Evolutionary conservation across 2,329 filamentous ascomycete species (phyloP).

Genomic region (Periconia sp.): DNA sequence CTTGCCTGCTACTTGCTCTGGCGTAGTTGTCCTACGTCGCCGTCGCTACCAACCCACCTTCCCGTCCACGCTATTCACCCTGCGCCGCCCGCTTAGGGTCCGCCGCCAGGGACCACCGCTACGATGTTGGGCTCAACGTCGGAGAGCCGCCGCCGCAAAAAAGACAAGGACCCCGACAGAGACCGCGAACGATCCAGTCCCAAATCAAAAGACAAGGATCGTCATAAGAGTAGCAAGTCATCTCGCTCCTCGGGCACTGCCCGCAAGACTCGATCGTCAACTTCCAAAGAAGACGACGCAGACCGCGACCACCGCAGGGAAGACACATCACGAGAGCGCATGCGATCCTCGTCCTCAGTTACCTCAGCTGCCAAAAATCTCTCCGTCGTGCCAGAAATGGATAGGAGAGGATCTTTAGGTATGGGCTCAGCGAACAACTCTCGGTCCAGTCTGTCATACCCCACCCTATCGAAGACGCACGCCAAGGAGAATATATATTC

Average conservation of each 20-base stretch:
- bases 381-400: slow-evolving; percentile 51
- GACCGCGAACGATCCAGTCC: background rate
- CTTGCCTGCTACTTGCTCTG: background rate
- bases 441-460: slow-evolving; percentile 65
- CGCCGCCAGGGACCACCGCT: background rate
- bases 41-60: slow-evolving; percentile 5
- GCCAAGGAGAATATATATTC: slow-evolving; percentile 82
- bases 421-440: slow-evolving; percentile 40
- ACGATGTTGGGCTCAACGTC: slow-evolving; percentile 33
- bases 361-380: slow-evolving; percentile 19
- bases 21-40: slow-evolving; percentile 3
- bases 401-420: slow-evolving; percentile 39
- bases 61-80: background rate
- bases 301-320: slow-evolving; percentile 20
- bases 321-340: slow-evolving; percentile 28
- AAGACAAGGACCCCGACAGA: slow-evolving; percentile 19
- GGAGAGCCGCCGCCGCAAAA: slow-evolving; percentile 39
- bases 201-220: slow-evolving; percentile 3
- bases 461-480: slow-evolving; percentile 84
- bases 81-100: background rate
- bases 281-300: slow-evolving; percentile 20
- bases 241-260: slow-evolving; percentile 13
- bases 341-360: slow-evolving; percentile 29
- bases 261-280: slow-evolving; percentile 34
- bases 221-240: slow-evolving; percentile 29